Evolutionary conservation across 345 rosid species (phyloP), one percentile per base, ranked within the genome.

Genomic region (Angophora floribunda): DNA sequence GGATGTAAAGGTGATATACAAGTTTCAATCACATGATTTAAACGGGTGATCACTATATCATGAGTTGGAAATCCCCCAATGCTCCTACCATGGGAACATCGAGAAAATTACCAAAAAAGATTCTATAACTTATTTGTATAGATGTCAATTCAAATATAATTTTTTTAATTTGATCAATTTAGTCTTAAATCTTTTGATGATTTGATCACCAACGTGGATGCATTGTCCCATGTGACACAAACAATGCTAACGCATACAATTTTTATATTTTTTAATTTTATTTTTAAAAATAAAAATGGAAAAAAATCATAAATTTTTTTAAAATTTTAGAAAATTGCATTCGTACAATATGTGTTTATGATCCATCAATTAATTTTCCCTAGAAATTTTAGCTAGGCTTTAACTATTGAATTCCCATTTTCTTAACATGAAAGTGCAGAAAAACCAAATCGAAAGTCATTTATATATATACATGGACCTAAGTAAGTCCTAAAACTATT

Each of bases 61-160:
- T 14, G 36, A 30, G 78, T 30, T 65, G 78, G 78, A 30, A 65
- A 65, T 65, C 6, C 44, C 44, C 78, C 22, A 0, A 30, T 65
- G 67, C 44, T 65, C 44, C 1, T 30, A 30, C 30, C 30, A 21
- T 30, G 17, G 78, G 22, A 65, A 65, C 1, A 65, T 30, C 6
- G 2, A 6, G 21, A 65, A 65, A 65, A 65, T 30, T 65, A 65
- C 6, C 19, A n/a, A 6, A 14, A 65, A 26, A 63, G 0, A 63
- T 0, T 3, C 2, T 0, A 0, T 30, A 65, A 65, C 30, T 30
- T 30, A 14, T 14, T n/a, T 7, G 5, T 0, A 30, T 65, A 0
- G 0, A 65, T 65, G 0, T 63, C 0, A 28, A 63, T 63, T 28
- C 0, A 6, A 1, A 28, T n/a, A 0, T 28, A 63, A 63, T 28